Evolutionary conservation across 768 basidiomycete species (phyloP).

Genomic region (Rhodotorula taiwanensis): DNA sequence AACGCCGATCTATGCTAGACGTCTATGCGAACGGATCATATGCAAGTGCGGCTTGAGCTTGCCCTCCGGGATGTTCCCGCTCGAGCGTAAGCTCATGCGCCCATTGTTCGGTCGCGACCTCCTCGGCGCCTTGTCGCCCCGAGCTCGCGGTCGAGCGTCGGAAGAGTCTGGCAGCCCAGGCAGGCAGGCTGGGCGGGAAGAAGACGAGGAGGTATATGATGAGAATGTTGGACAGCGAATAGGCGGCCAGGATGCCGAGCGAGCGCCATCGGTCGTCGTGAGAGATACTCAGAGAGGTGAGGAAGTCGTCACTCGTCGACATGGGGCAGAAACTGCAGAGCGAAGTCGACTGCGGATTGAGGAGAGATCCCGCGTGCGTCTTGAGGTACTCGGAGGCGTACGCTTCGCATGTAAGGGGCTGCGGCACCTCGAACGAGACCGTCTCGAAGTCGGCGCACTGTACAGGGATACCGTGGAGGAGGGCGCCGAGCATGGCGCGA

Average conservation of each 20-base stretch:
- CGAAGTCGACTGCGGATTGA: constrained; percentile 20
- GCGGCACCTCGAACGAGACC: constrained; percentile 55
- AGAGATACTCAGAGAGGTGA: constrained; percentile 24
- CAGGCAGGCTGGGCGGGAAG: constrained; percentile 11
- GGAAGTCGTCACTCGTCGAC: constrained; percentile 32
- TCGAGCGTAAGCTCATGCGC: constrained; percentile 5
- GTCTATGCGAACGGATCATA: constrained; percentile 12
- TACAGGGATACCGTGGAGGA: constrained; percentile 43
- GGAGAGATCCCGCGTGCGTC: constrained; percentile 54
- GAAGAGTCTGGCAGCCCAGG: neutral
- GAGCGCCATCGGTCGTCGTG: constrained; percentile 14
- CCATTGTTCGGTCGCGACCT: constrained; percentile 13
- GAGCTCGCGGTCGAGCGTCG: too few relatives aligned
- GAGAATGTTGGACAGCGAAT: constrained; percentile 24
- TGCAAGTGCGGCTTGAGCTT: neutral
- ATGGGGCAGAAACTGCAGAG: constrained; percentile 27
- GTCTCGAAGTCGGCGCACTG: constrained; percentile 59
- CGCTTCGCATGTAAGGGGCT: constrained; percentile 45
- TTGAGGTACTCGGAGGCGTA: constrained; percentile 55
- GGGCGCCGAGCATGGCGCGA: constrained; percentile 34
- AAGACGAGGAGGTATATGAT: constrained; percentile 31
- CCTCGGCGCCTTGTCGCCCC: neutral
- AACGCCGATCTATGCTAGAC: neutral
- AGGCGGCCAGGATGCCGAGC: constrained; percentile 22
- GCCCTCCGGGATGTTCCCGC: neutral